phyloP scores from a whole-genome alignment of 768 basidiomycete species.

The Candolleomyces aberdarensis region DNA sequence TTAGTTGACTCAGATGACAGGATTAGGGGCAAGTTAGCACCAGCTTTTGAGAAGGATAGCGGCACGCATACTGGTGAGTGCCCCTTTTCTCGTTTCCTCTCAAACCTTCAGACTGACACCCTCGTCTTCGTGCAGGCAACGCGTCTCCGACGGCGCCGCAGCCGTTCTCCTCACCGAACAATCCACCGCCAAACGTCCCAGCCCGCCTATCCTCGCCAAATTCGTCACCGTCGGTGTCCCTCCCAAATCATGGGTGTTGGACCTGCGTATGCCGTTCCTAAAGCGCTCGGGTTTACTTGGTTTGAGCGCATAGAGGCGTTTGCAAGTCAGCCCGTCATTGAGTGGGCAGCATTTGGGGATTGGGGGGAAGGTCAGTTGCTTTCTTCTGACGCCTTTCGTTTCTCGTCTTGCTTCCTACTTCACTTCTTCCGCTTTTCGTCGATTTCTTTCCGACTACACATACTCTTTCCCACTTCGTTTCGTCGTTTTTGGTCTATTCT shows the following conservation, averaged over 20 bases:
- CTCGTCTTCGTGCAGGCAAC: no score
- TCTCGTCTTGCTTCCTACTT: no score
- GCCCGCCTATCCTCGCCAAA: constrained; percentile 86
- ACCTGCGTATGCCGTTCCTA: constrained; percentile 87
- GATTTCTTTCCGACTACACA: no score
- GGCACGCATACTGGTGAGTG: constrained; percentile 64
- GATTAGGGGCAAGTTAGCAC: constrained; percentile 78
- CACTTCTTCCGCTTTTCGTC: no score
- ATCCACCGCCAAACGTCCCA: constrained; percentile 71
- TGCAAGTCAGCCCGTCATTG: constrained; percentile 79
- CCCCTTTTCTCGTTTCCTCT: constrained; percentile 3
- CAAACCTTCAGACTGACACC: background rate
- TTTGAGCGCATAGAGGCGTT: constrained; percentile 79
- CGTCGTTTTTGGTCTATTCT: no score
- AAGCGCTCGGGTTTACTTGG: constrained; percentile 65
- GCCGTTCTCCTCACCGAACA: constrained; percentile 83
- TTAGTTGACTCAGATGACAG: constrained; percentile 83
- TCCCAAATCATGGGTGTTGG: constrained; percentile 89
- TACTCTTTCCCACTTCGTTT: no score
- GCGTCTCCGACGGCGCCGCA: no score
- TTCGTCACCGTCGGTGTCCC: constrained; percentile 83
- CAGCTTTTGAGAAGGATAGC: constrained; percentile 78
- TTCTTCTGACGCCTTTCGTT: no score
- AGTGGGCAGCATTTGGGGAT: constrained; percentile 67
- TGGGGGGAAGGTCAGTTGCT: constrained; percentile 45